phyloP scores from a whole-genome alignment of 495 filamentous ascomycete genomes.

The Parathielavia hyrcaniae region DNA sequence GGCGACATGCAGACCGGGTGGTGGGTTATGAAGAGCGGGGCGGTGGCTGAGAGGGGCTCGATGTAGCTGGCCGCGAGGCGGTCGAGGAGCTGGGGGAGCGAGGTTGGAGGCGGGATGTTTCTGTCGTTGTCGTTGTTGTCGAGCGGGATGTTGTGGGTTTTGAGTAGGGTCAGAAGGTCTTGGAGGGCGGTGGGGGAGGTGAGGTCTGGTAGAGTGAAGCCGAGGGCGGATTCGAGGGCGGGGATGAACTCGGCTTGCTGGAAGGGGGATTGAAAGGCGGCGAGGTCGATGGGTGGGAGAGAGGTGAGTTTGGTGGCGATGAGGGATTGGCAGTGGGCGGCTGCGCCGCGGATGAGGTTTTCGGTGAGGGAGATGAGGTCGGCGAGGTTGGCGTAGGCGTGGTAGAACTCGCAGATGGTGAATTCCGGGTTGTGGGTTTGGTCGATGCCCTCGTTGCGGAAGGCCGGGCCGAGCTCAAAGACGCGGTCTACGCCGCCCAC shows the following conservation, averaged over 20 bases:
- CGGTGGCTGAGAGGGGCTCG: slow-evolving; percentile 56
- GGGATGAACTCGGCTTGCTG: slow-evolving; percentile 73
- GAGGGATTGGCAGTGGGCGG: slow-evolving; percentile 44
- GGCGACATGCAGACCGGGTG: slow-evolving; percentile 90
- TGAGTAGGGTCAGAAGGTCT: slow-evolving; percentile 54
- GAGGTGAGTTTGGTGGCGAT: slow-evolving; percentile 44
- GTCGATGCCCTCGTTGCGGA: slow-evolving; percentile 94
- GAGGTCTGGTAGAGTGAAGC: slow-evolving; percentile 64
- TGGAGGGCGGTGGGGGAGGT: slow-evolving; percentile 46
- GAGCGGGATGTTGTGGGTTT: slow-evolving; percentile 41
- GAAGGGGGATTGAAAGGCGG: slow-evolving; percentile 44
- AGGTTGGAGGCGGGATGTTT: slow-evolving; percentile 41
- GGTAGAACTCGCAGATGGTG: slow-evolving; percentile 94
- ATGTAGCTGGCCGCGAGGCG: slow-evolving; percentile 69
- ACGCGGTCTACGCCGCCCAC: slow-evolving; percentile 89
- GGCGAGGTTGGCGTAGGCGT: slow-evolving; percentile 69
- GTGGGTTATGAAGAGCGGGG: slow-evolving; percentile 84
- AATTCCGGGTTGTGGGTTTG: slow-evolving; percentile 98
- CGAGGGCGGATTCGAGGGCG: slow-evolving; percentile 60
- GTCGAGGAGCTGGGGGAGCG: slow-evolving; percentile 78
- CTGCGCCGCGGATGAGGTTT: slow-evolving; percentile 54
- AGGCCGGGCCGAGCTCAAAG: slow-evolving; percentile 86
- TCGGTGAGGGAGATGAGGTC: slow-evolving; percentile 73
- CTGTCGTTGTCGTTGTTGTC: slow-evolving; percentile 36
- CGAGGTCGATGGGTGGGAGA: slow-evolving; percentile 46